phyloP scores from a whole-genome alignment of 2,329 filamentous ascomycete genomes.

The Dactylonectria macrodidyma region DNA sequence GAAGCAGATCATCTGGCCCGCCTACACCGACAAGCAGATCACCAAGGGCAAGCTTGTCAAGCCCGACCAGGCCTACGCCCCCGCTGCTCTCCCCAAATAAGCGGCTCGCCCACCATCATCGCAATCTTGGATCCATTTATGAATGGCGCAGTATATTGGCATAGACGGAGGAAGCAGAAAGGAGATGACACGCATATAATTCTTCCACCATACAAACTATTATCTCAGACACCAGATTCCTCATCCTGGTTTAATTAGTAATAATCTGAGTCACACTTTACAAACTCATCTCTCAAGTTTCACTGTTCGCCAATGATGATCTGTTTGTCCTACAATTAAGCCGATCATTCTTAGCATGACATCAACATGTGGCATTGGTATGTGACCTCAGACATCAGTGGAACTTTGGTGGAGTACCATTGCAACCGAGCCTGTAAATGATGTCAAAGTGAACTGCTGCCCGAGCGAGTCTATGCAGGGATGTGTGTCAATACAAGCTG shows the following conservation, averaged over 20 bases:
- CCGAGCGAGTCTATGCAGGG: not conserved
- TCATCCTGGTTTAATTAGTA: conserved; percentile 2
- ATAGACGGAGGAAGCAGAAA: not conserved
- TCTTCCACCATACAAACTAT: conserved; percentile 12
- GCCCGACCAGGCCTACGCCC: conserved; percentile 64
- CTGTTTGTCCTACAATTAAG: not conserved
- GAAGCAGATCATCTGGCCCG: conserved; percentile 65
- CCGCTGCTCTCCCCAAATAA: conserved; percentile 45
- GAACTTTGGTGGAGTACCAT: not conserved
- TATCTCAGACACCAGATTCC: not conserved
- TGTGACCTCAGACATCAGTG: not conserved
- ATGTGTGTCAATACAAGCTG: too few relatives aligned
- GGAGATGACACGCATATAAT: conserved; percentile 10
- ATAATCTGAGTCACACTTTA: conserved; percentile 18
- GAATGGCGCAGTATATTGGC: not conserved
- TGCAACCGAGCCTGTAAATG: not conserved
- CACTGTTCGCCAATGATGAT: not conserved
- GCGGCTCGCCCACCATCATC: not conserved
- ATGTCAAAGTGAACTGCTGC: not conserved
- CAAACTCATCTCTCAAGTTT: not conserved
- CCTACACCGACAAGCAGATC: conserved; percentile 68
- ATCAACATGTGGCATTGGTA: not conserved
- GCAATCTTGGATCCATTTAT: not conserved
- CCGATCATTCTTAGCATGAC: not conserved
- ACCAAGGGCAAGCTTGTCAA: conserved; percentile 59